Base-by-base conservation (phyloP, 306 rosid genomes). In the Cucurbita argyrosperma region DNA sequence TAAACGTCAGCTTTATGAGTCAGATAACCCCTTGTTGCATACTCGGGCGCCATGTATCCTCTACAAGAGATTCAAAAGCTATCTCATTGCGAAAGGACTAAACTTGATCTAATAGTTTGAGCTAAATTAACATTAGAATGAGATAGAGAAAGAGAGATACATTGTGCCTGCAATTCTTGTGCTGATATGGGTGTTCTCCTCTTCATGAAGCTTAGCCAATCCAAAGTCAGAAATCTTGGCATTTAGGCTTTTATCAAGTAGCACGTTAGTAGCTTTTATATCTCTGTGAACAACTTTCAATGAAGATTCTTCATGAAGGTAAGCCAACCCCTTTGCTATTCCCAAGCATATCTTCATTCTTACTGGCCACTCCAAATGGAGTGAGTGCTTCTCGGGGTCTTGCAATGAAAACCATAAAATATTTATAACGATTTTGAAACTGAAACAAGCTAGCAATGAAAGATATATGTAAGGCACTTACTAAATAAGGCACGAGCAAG, bases 191-290 rank as follows among this genome's bases (percentile, higher is more conserved):
- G 96, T 90, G 65, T 87, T 79, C 63, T 87, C 97, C 81, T 82
- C 90, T 80, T 90, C 97, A 77, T 92, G 85, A 37, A 92, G 92
- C 80, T 92, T 92, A 42, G 97, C 96, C 77, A 92, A 83, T 53
- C 97, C 97, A 13, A 92, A 92, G 79, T 92, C 97, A 7, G 96
- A 92, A 71, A 92, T 92, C 82, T 90, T 92, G n/a, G 96, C 96
- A 40, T 87, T 87, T 8, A 92, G 83, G 78, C 80, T 45, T 84
- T 78, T 79, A 79, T 88, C 97, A 64, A 92, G 97, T 38, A 92
- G 83, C 47, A 90, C 89, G 63, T 92, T 92, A 39, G 96, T 90
- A 64, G 97, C 90, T 63, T 92, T 92, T 13, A 92, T 92, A 68
- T 92, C 97, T 68, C 97, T 85, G 46, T 92, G 97, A 43, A 92